phyloP scores from a whole-genome alignment of 2,329 filamentous ascomycete genomes.

The Clonostachys chloroleuca region DNA sequence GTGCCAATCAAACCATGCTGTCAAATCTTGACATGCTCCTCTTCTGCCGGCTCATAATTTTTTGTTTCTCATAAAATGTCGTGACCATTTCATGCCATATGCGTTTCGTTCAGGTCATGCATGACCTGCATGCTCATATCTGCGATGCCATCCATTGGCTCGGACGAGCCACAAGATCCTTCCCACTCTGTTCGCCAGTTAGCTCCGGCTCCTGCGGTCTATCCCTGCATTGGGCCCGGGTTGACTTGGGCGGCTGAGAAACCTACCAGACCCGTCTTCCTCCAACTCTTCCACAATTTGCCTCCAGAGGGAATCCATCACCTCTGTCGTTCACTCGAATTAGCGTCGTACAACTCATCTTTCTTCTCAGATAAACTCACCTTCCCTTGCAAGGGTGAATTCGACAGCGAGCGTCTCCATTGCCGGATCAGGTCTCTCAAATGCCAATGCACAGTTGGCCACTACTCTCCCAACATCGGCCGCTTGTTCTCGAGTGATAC shows the following conservation, averaged over 20 bases:
- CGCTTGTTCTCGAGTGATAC: conserved; percentile 37
- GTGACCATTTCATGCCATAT: not conserved
- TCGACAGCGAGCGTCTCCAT: not conserved
- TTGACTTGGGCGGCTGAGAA: not conserved
- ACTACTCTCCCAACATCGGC: conserved; percentile 35
- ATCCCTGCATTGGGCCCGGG: not conserved
- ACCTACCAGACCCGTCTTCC: conserved; percentile 57
- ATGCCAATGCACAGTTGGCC: conserved; percentile 21
- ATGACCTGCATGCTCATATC: conserved; percentile 37
- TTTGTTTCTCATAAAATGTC: too few species aligned
- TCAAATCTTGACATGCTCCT: too few species aligned
- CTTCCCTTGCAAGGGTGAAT: not conserved
- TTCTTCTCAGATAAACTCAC: not conserved
- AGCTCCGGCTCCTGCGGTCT: conserved; percentile 6
- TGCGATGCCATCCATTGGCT: conserved; percentile 45
- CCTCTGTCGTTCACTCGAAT: conserved; percentile 15
- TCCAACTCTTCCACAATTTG: conserved; percentile 55
- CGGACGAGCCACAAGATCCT: conserved; percentile 48
- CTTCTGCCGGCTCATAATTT: too few species aligned
- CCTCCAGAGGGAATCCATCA: conserved; percentile 43
- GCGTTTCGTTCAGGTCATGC: conserved; percentile 28
- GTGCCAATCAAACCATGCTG: too few species aligned
- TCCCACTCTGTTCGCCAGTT: conserved; percentile 43
- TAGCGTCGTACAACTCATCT: not conserved
- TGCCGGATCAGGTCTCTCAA: conserved; percentile 7